Conservation (phyloP, 768 basidiomycete genomes). For the Sarcodon aspratus region DNA sequence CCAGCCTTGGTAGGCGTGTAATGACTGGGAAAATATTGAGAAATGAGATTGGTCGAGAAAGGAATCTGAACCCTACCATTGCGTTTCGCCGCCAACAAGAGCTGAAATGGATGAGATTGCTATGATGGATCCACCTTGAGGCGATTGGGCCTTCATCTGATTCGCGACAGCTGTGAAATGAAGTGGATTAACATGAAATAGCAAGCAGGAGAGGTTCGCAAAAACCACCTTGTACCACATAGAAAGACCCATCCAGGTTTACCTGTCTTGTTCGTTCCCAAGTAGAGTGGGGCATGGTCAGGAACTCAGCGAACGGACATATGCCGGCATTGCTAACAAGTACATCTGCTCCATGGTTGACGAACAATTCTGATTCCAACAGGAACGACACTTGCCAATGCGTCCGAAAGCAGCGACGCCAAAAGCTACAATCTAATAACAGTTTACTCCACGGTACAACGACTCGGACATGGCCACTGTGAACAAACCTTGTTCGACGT, state of each 20-base stretch:
- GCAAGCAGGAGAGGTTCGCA: not conserved
- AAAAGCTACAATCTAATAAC: constrained; percentile 43
- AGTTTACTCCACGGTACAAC: not conserved
- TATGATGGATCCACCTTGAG: constrained; percentile 66
- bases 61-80: constrained; percentile 29
- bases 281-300: constrained; percentile 52
- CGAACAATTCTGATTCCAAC: constrained; percentile 4
- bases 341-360: constrained; percentile 21
- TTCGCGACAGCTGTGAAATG: constrained; percentile 44
- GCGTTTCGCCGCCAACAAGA: constrained; percentile 63
- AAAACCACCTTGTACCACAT: constrained; percentile 43
- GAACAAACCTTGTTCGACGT: constrained; percentile 42
- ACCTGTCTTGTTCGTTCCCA: constrained; percentile 60
- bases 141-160: constrained; percentile 59
- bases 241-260: constrained; percentile 71
- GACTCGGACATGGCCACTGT: not conserved
- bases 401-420: constrained; percentile 50
- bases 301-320: constrained; percentile 68
- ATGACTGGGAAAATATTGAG: constrained; percentile 27
- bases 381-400: constrained; percentile 42
- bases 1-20: constrained; percentile 78
- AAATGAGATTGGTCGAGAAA: not conserved
- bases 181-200: constrained; percentile 3
- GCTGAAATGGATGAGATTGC: constrained; percentile 74
- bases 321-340: constrained; percentile 53